Base-by-base conservation (phyloP, 371 early-diverging fungal species). In the Mortierella polycephala region DNA sequence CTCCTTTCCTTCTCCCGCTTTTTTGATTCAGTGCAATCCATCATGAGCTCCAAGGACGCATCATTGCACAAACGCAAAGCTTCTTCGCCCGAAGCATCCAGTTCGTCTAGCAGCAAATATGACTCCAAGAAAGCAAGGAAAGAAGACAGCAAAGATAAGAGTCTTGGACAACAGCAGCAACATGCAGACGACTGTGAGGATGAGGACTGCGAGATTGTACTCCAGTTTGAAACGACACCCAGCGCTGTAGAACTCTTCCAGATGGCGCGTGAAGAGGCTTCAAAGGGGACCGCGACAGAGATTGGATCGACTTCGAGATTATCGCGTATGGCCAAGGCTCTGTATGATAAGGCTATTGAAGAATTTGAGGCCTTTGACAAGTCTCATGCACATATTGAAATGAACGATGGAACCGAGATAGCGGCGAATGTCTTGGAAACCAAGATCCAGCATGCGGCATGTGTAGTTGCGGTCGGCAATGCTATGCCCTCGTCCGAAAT, bases 301-400 rank as follows among this genome's bases (percentile, higher is more conserved):
- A 47, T 4, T n/a, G 58, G 23, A 21, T 51, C 62, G 11, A 64
- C 67, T 47, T 42, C 68, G 7, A 56, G 57, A 9, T n/a, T 75
- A 63, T 67, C 67, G 12, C 73, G 83, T 3, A 74, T 88, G 59
- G 85, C 84, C 20, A 84, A 83, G 46, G 82, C 85, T 7, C 47
- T 89, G 30, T 89, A 86, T 64, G 89, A 88, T 58, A 75, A 86
- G 82, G 87, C 89, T 0, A 72, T 89, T 41, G 87, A 88, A 40
- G 83, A 83, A 20, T 89, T 83, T 63, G 81, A 86, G 71, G 67
- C 74, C 14, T 71, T 84, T 1, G 86, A 86, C 13, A 83, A 87
- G 56, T 44, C 68, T 1, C 45, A 71, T 30, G 61, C 68, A 0
- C 69, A 69, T 52, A 72, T 72, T 39, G 73, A 71, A 44, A 18